Conservation (phyloP, 2,329 filamentous ascomycete genomes). For the Aspergillus ustus region DNA sequence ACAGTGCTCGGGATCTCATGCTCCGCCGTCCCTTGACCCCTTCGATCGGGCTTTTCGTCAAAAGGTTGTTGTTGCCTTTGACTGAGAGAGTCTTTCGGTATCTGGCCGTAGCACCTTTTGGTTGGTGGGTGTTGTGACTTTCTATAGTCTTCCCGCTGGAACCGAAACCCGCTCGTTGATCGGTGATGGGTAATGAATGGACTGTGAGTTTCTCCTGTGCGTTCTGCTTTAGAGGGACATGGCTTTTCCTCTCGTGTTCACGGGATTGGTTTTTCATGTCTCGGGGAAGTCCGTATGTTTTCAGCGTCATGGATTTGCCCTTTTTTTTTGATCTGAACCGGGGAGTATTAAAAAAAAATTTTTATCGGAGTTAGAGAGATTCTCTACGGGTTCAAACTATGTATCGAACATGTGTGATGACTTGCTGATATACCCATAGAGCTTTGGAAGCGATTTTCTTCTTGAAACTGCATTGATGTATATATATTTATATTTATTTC, state of each 20-base stretch:
- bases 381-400: conserved; percentile 13
- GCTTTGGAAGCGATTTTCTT: conserved; percentile 19
- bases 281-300: conserved; percentile 21
- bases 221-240: conserved; percentile 46
- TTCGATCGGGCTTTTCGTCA: neutral
- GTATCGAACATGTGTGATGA: conserved; percentile 18
- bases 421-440: conserved; percentile 28
- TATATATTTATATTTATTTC: conserved; percentile 2
- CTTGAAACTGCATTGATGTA: conserved; percentile 9
- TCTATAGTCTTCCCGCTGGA: neutral
- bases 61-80: no score
- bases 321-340: neutral
- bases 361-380: conserved; percentile 10
- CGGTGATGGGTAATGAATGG: conserved; percentile 15
- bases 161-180: neutral
- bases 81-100: no score
- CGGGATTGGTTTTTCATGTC: conserved; percentile 50
- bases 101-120: neutral
- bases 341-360: conserved; percentile 1
- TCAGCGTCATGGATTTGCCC: conserved; percentile 1
- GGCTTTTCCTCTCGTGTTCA: conserved; percentile 49
- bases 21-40: neutral
- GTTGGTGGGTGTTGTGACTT: neutral
- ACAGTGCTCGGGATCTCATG: conserved; percentile 19
- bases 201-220: conserved; percentile 24